phyloP scores from a whole-genome alignment of 768 basidiomycete genomes.

The Tricholoma sp. region DNA sequence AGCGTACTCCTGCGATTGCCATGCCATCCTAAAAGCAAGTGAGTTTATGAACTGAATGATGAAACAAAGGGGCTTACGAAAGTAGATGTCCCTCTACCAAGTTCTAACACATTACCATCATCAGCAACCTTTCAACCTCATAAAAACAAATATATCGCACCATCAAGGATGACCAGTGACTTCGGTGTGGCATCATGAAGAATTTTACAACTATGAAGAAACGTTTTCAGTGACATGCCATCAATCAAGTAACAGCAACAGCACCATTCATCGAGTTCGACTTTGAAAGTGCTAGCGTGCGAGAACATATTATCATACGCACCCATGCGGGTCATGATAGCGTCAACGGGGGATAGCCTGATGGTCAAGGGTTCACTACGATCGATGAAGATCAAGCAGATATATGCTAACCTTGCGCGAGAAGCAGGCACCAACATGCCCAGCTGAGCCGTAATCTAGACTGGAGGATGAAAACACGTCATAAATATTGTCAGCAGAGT shows the following conservation, averaged over 20 bases:
- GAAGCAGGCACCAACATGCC: constrained; percentile 93
- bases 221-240: neutral
- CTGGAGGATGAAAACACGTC: constrained; percentile 1
- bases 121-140: neutral
- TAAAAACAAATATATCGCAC: constrained; percentile 38
- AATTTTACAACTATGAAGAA: constrained; percentile 72
- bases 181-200: constrained; percentile 89
- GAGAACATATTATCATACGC: constrained; percentile 98
- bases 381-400: neutral
- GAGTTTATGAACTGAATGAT: constrained; percentile 4
- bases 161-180: constrained; percentile 92
- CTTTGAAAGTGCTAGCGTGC: constrained; percentile 94
- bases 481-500: neutral
- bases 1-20: constrained; percentile 86
- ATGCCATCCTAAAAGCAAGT: constrained; percentile 73
- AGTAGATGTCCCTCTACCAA: constrained; percentile 94
- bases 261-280: constrained; percentile 96
- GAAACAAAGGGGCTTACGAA: constrained; percentile 43
- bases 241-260: neutral
- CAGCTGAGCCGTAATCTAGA: constrained; percentile 85
- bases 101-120: constrained; percentile 47
- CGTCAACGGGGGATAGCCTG: constrained; percentile 84
- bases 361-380: constrained; percentile 1
- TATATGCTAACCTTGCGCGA: constrained; percentile 57
- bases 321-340: constrained; percentile 95